Conservation (phyloP, 257 asterid species). For the Eustoma russellianum region DNA sequence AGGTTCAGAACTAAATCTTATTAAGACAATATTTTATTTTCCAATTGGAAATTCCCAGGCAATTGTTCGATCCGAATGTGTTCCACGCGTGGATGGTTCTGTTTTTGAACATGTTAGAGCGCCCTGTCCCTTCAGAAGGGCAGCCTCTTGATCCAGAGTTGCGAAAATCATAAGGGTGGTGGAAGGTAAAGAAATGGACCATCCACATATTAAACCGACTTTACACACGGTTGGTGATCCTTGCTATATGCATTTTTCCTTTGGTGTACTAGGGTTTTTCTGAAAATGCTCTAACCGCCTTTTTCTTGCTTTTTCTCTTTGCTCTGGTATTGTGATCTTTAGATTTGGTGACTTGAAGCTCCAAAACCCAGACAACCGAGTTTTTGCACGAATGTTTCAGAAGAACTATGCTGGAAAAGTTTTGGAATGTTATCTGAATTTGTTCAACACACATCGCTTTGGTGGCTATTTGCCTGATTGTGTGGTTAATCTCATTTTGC, state of each 20-base stretch:
- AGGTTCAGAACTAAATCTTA: background rate
- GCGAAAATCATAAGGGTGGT: constrained; percentile 98
- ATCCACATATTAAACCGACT: constrained; percentile 89
- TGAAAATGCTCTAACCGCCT: background rate
- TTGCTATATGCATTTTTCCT: background rate
- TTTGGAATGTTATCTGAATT: constrained; percentile 84
- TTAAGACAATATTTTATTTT: background rate
- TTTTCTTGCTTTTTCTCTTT: background rate
- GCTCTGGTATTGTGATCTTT: constrained; percentile 10
- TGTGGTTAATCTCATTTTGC: constrained; percentile 89
- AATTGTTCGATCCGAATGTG: constrained; percentile 73
- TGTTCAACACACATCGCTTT: constrained; percentile 68
- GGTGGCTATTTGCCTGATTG: constrained; percentile 97
- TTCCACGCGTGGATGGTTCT: constrained; percentile 97
- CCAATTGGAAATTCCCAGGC: constrained; percentile 96
- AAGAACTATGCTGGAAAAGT: constrained; percentile 90
- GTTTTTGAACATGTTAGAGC: constrained; percentile 77
- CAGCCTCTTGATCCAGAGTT: constrained; percentile 84
- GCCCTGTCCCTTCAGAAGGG: constrained; percentile 93
- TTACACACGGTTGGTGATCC: constrained; percentile 58
- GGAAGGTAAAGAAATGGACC: constrained; percentile 99
- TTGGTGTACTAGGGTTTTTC: background rate
- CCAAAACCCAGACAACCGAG: constrained; percentile 89
- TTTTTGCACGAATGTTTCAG: constrained; percentile 96
- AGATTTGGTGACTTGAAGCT: constrained; percentile 94